These are phyloP conservation scores for Penicillium robsamsonii DNA, from an alignment of 495 filamentous ascomycete species.

Conservation along the genomic window DNA sequence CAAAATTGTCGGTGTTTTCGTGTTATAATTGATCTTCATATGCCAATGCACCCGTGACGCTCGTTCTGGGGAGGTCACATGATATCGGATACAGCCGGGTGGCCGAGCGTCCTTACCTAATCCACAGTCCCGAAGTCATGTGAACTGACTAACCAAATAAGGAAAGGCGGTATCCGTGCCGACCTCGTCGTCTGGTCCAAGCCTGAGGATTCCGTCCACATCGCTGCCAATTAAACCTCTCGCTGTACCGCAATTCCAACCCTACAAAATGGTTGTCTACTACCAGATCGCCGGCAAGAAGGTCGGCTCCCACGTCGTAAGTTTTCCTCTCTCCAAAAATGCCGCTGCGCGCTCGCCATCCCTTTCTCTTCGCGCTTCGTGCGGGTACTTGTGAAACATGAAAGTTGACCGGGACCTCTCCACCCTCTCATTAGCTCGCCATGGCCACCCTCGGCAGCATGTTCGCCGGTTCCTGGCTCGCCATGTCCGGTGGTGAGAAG, in stretches of 20 bases:
- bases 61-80: slow-evolving; percentile 29
- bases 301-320: slow-evolving; percentile 90
- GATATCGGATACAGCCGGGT: slow-evolving; percentile 15
- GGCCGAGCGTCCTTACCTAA: background rate
- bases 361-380: slow-evolving; percentile 23
- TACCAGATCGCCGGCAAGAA: slow-evolving; percentile 87
- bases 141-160: slow-evolving; percentile 18
- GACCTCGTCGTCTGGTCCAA: slow-evolving; percentile 25
- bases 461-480: slow-evolving; percentile 55
- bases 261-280: slow-evolving; percentile 75
- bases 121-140: slow-evolving; percentile 4
- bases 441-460: slow-evolving; percentile 74
- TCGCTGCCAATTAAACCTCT: slow-evolving; percentile 38
- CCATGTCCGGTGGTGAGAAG: slow-evolving; percentile 62
- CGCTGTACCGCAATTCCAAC: slow-evolving; percentile 31
- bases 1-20: background rate
- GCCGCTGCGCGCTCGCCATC: slow-evolving; percentile 18
- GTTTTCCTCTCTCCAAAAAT: slow-evolving; percentile 35
- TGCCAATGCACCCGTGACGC: slow-evolving; percentile 2
- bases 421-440: slow-evolving; percentile 64
- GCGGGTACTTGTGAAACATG: slow-evolving; percentile 17
- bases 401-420: slow-evolving; percentile 14
- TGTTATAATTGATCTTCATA: background rate
- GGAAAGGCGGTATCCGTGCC: slow-evolving; percentile 30
- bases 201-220: slow-evolving; percentile 29